phyloP scores from a whole-genome alignment of 2,329 filamentous ascomycete species.

The Phoma herbarum region DNA sequence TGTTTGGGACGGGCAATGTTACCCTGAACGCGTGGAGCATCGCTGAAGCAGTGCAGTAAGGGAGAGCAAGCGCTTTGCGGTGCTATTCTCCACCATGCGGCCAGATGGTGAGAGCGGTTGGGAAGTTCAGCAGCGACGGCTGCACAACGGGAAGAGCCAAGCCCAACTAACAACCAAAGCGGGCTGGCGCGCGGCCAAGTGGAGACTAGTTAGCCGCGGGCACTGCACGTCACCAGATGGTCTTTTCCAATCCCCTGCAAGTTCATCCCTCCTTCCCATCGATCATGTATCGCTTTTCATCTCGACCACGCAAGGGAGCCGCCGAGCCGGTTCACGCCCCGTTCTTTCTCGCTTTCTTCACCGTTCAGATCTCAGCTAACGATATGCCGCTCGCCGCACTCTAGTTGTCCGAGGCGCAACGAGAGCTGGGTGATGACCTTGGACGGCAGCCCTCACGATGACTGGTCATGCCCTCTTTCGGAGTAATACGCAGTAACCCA shows the following conservation, averaged over 20 bases:
- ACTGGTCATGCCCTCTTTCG: constrained; percentile 45
- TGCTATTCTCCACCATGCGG: constrained; percentile 24
- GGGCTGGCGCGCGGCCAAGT: constrained; percentile 32
- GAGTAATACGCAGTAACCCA: constrained; percentile 49
- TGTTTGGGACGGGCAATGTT: constrained; percentile 39
- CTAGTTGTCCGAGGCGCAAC: constrained; percentile 18
- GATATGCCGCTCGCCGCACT: constrained; percentile 35
- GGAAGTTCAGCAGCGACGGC: constrained; percentile 29
- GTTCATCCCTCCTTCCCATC: constrained; percentile 31
- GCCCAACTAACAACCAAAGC: constrained; percentile 27
- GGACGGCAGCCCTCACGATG: constrained; percentile 22
- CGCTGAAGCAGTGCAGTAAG: constrained; percentile 29
- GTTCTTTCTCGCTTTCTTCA: constrained; percentile 27
- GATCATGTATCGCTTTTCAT: constrained; percentile 28
- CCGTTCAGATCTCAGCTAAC: constrained; percentile 26
- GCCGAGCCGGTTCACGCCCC: constrained; percentile 26
- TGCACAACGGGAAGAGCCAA: constrained; percentile 33
- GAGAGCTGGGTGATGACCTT: constrained; percentile 18
- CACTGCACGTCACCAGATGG: constrained; percentile 48
- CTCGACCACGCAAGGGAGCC: constrained; percentile 31
- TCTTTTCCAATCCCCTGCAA: constrained; percentile 35
- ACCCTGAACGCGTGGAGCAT: constrained; percentile 40
- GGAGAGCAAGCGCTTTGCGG: constrained; percentile 22
- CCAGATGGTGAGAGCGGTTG: constrained; percentile 28
- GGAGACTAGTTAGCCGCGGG: constrained; percentile 40